A percentile compares a stretch with the other conserved stretches of the same genome.
Conservation (phyloP, 75 land plant genomes). For the Picea sitchensis region DNA sequence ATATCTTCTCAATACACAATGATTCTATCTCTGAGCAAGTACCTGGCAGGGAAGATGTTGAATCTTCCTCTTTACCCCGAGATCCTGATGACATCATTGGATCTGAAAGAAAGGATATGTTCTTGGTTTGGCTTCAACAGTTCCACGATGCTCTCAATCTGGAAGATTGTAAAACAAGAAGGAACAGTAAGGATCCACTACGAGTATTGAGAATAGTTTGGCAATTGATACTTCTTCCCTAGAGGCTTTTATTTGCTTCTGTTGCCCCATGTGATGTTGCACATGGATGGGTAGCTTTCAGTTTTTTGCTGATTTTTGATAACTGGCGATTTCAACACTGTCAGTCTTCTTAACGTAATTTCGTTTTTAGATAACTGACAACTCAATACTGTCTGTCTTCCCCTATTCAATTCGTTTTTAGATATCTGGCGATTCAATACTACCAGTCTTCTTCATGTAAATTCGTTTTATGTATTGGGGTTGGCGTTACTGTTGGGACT, state of each 20-base stretch:
- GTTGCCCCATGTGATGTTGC: conserved; percentile 69
- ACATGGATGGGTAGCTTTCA: conserved; percentile 86
- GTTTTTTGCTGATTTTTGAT: conserved; percentile 67
- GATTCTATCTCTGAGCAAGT: conserved; percentile 2
- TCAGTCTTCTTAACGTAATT: too few relatives aligned
- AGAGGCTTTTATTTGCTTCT: conserved; percentile 77
- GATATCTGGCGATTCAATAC: too few relatives aligned
- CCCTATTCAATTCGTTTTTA: too few relatives aligned
- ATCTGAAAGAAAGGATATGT: not conserved
- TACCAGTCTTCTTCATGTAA: too few relatives aligned
- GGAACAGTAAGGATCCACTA: conserved; percentile 11
- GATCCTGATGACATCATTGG: not conserved
- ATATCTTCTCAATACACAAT: conserved; percentile 48
- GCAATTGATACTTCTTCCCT: conserved; percentile 53
- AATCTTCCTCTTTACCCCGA: not conserved
- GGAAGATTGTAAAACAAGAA: conserved; percentile 22
- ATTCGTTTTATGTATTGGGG: too few relatives aligned
- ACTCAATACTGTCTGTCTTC: too few relatives aligned
- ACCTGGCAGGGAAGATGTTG: not conserved
- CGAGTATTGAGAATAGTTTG: conserved; percentile 32
- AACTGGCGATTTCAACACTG: conserved; percentile 20
- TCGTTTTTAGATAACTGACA: too few relatives aligned
- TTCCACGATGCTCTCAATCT: not conserved
- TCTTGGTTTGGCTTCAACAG: not conserved
- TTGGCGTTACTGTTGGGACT: too few relatives aligned